Base-by-base conservation (phyloP, 2,329 filamentous ascomycete genomes). In the Ascochyta koolunga region DNA sequence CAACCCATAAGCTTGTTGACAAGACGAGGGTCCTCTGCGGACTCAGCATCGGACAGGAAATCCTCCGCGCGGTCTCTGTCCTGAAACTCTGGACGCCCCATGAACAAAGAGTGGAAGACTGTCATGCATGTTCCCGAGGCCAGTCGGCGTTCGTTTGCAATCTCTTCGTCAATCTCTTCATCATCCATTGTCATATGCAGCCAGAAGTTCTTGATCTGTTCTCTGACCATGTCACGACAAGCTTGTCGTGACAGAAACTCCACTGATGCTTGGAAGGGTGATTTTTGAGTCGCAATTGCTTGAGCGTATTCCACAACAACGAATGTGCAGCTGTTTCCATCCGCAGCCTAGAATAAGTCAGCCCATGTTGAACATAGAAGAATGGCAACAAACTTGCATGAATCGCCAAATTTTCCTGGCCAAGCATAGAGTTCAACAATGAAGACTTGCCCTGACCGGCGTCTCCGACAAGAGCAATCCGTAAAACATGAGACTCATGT, bases 391-490 rank as follows among this genome's bases (percentile, higher is more conserved):
- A 7, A 47, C 25, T 41, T 58, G 58, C 63, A 29, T 64, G 56
- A 9, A 54, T 47, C 10, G 49, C 50, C 16, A 61, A 11, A 27
- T 53, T 36, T 27, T 27, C 27, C 24, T 52, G 11, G 21, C 62
- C 64, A 10, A 65, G 35, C 19, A 66, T 40, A 22, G 58, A 43
- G 24, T 66, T 66, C 5, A 57, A 31, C 1, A 49, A 16, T 2
- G 60, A 56, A 25, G 64, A 66, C 31, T 66, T 66, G 15, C 60
- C 64, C 15, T 47, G 40, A 15, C 61, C 61, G 33, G 60, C 55
- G 22, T 63, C 60, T 16, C 64, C 62, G n/a, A 56, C 32, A 1
- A 66, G 40, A 29, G 56, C 58, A 4, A 66, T 40, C 0, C 50
- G 54, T 3, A 61, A 25, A 0, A 42, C 32, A 40, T 22, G 4